Evolutionary conservation across 768 basidiomycete genomes (phyloP).

Genomic region (Boletus reticulatus): DNA sequence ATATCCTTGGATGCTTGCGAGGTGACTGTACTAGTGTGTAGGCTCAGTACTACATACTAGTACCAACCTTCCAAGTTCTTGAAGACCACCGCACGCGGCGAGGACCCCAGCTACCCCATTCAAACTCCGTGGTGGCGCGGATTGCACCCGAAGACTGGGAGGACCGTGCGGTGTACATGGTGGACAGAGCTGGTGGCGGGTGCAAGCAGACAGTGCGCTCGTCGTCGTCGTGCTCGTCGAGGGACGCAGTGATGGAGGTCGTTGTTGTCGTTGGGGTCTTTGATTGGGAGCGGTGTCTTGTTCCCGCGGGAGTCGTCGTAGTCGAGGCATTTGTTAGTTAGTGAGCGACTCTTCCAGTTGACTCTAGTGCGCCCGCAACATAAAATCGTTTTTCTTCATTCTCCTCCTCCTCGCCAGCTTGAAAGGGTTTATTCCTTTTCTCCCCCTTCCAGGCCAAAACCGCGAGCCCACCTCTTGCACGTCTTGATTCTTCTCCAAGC

Average conservation of each 20-base stretch:
- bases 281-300: conserved; percentile 20
- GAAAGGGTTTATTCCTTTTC: conserved; percentile 19
- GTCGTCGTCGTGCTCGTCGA: conserved; percentile 1
- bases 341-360: conserved; percentile 32
- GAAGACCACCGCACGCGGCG: background rate
- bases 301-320: conserved; percentile 34
- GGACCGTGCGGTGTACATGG: background rate
- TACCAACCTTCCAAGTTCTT: too few species aligned
- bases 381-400: conserved; percentile 26
- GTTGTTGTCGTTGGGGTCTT: conserved; percentile 23
- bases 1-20: too few species aligned
- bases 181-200: background rate
- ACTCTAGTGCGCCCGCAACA: conserved; percentile 27
- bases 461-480: conserved; percentile 19
- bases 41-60: too few species aligned
- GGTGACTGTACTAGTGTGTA: too few species aligned
- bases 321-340: conserved; percentile 25
- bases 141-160: background rate
- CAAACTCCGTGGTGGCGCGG: conserved; percentile 28
- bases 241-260: background rate
- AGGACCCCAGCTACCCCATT: conserved; percentile 31
- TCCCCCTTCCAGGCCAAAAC: conserved; percentile 17
- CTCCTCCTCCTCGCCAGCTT: conserved; percentile 24
- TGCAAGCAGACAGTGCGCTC: background rate
- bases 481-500: conserved; percentile 21